These are phyloP conservation scores for Termitomyces sp. DNA, from an alignment of 768 basidiomycete genomes.

Conservation along the genomic window DNA sequence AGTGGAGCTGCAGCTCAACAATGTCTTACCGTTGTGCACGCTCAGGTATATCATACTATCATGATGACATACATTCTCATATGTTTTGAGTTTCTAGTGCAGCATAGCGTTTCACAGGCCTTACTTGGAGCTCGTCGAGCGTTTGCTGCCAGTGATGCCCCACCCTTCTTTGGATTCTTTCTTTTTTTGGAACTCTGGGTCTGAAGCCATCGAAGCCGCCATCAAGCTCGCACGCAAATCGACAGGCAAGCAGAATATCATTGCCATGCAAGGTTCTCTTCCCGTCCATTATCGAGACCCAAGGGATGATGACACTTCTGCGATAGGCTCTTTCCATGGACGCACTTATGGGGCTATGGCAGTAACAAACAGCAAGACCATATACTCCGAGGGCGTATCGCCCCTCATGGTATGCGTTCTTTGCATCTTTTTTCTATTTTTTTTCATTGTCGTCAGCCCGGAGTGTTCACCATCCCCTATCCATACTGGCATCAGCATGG, in stretches of 20 bases:
- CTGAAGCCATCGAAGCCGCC: conserved; percentile 87
- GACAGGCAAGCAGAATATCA: conserved; percentile 83
- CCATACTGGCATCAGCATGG: conserved; percentile 92
- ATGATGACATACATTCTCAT: background rate
- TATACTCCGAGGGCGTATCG: conserved; percentile 73
- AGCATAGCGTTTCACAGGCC: conserved; percentile 86
- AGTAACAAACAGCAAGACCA: conserved; percentile 89
- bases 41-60: conserved; percentile 43
- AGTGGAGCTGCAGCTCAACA: conserved; percentile 88
- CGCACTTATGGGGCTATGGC: conserved; percentile 93
- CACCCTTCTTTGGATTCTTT: conserved; percentile 88
- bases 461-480: conserved; percentile 75
- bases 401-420: conserved; percentile 67
- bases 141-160: conserved; percentile 85
- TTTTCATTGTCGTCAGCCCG: conserved; percentile 46
- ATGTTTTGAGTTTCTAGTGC: conserved; percentile 41
- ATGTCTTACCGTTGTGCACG: conserved; percentile 74
- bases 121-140: conserved; percentile 82
- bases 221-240: conserved; percentile 79
- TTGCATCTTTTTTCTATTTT: background rate
- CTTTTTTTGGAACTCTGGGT: conserved; percentile 97
- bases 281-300: background rate
- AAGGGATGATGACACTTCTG: background rate
- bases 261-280: conserved; percentile 75
- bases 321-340: conserved; percentile 76